phyloP scores from a whole-genome alignment of 352 stramenopile genomes.

The Phytophthora agathidicida region DNA sequence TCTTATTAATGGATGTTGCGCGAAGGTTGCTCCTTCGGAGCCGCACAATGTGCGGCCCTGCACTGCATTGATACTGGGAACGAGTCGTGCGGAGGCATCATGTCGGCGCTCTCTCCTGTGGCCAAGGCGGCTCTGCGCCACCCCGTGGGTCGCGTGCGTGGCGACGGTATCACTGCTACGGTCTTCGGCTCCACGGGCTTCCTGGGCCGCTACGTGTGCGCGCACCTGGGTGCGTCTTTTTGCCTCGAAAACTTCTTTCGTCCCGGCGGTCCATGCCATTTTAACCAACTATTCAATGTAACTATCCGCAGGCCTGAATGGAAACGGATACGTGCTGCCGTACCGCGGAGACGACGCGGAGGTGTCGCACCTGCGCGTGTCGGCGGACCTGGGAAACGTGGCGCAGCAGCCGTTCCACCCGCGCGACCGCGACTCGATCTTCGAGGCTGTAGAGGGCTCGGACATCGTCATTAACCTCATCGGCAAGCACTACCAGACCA shows the following conservation, averaged over 20 bases:
- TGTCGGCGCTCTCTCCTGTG: slow-evolving; percentile 86
- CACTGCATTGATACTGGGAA: slow-evolving; percentile 14
- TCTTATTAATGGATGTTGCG: too few species aligned
- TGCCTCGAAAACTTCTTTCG: too few species aligned
- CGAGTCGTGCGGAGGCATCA: slow-evolving; percentile 26
- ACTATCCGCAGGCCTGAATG: slow-evolving; percentile 54
- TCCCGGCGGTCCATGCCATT: slow-evolving; percentile 21
- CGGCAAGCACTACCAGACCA: slow-evolving; percentile 98
- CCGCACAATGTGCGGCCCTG: slow-evolving; percentile 17
- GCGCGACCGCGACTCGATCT: slow-evolving; percentile 94
- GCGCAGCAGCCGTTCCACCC: slow-evolving; percentile 80
- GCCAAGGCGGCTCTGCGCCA: slow-evolving; percentile 78
- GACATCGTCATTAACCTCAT: slow-evolving; percentile 98
- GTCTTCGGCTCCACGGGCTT: slow-evolving; percentile 97
- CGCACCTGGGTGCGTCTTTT: slow-evolving; percentile 92
- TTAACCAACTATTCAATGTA: not conserved
- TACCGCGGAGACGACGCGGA: slow-evolving; percentile 96
- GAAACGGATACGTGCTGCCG: slow-evolving; percentile 82
- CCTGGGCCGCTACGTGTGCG: slow-evolving; percentile 95
- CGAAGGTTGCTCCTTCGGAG: not conserved
- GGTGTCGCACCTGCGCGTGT: slow-evolving; percentile 94
- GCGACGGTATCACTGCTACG: slow-evolving; percentile 90
- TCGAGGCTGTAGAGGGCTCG: slow-evolving; percentile 89
- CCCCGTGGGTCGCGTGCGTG: slow-evolving; percentile 72
- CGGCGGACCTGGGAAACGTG: slow-evolving; percentile 93